These are phyloP conservation scores for Candida nanaspora DNA, from an alignment of 805 yeast genomes.

Conservation along the genomic window DNA sequence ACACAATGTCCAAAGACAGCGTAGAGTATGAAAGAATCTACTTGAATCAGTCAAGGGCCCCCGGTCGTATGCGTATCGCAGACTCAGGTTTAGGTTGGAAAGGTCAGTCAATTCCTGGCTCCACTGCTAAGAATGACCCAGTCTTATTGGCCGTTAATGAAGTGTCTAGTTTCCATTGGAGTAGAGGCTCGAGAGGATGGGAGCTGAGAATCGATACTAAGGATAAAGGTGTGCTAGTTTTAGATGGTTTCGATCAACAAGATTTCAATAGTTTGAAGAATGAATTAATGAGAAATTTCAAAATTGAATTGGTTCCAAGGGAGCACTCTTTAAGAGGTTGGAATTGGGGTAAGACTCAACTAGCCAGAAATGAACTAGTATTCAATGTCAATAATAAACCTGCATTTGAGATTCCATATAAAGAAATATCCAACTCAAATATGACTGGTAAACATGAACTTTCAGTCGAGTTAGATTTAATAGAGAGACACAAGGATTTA, in stretches of 20 bases:
- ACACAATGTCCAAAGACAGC: slow-evolving; percentile 7
- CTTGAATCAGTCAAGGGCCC: slow-evolving; percentile 73
- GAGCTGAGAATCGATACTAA: slow-evolving; percentile 87
- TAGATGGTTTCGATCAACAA: slow-evolving; percentile 88
- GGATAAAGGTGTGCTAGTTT: slow-evolving; percentile 73
- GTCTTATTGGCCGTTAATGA: slow-evolving; percentile 85
- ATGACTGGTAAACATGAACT: slow-evolving; percentile 91
- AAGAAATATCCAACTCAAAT: slow-evolving; percentile 74
- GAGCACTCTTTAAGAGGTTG: slow-evolving; percentile 97
- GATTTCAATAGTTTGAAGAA: slow-evolving; percentile 77
- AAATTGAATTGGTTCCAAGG: slow-evolving; percentile 63
- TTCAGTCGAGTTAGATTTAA: slow-evolving; percentile 73
- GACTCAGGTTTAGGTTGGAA: slow-evolving; percentile 99
- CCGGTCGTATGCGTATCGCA: slow-evolving; percentile 91
- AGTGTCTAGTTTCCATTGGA: slow-evolving; percentile 76
- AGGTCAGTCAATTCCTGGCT: slow-evolving; percentile 29
- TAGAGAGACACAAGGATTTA: slow-evolving; percentile 34
- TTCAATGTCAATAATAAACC: slow-evolving; percentile 86
- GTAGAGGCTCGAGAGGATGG: slow-evolving; percentile 87
- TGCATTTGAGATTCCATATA: slow-evolving; percentile 83
- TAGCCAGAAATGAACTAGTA: slow-evolving; percentile 85
- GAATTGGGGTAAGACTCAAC: slow-evolving; percentile 97
- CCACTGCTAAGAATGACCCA: slow-evolving; percentile 56
- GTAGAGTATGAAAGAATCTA: slow-evolving; percentile 88
- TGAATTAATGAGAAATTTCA: slow-evolving; percentile 74